A percentile compares a stretch with the other conserved stretches of the same genome.
Conservation (phyloP, 257 asterid species). For the Petunia secreta region DNA sequence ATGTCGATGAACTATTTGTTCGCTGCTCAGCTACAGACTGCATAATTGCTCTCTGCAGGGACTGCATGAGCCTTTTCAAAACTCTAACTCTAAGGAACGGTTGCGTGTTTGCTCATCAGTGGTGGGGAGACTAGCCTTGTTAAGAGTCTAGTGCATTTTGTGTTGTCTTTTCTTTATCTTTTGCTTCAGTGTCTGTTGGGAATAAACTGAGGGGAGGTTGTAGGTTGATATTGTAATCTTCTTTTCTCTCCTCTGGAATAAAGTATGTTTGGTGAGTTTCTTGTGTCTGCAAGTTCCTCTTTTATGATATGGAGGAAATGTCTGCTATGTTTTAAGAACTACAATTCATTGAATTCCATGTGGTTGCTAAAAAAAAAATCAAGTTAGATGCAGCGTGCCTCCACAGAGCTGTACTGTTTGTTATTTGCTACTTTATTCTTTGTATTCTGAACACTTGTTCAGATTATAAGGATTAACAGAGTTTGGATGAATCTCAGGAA, state of each 20-base stretch:
- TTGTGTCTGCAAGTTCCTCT: not conserved
- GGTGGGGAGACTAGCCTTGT: constrained; percentile 52
- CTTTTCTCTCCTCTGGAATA: constrained; percentile 24
- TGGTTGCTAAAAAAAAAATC: too few species aligned
- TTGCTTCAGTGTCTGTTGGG: constrained; percentile 12
- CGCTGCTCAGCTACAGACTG: constrained; percentile 55
- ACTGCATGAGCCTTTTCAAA: constrained; percentile 52
- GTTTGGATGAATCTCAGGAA: not conserved
- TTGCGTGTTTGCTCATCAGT: constrained; percentile 77
- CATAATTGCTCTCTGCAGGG: constrained; percentile 38
- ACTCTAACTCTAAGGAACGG: constrained; percentile 57
- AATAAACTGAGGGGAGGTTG: constrained; percentile 40
- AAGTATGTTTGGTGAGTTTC: not conserved
- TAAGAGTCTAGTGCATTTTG: constrained; percentile 2
- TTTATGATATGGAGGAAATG: not conserved
- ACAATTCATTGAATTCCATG: not conserved
- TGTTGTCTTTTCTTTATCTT: not conserved
- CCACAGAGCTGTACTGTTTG: not conserved
- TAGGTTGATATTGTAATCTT: constrained; percentile 29
- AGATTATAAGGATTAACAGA: not conserved
- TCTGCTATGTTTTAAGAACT: not conserved
- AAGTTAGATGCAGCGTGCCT: not conserved
- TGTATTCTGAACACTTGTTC: not conserved
- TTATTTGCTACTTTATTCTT: not conserved
- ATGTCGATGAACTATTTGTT: constrained; percentile 72